Base-by-base conservation (phyloP, 2,329 filamentous ascomycete genomes). In the Aspergillus fumigatus region DNA sequence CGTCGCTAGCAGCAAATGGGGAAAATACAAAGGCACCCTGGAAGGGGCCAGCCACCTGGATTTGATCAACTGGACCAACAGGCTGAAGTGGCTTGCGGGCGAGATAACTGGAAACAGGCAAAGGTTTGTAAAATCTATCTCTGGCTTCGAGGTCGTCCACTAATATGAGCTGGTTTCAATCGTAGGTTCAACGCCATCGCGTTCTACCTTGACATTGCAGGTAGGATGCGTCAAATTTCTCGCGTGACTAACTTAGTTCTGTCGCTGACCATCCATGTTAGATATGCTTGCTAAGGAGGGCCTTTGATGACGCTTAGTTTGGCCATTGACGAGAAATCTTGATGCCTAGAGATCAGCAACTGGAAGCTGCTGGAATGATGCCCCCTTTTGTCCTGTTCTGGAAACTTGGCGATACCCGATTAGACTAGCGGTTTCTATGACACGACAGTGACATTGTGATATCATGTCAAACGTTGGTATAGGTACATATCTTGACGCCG, bases 201-300 rank as follows among this genome's bases (percentile, higher is more conserved):
- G 75, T 77, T 89, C 77, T 79, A 83, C 82, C 66, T 85, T 79
- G 77, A 91, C 59, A 85, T 87, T 60, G 87, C 78, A 73, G 87
- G 78, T 87, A 75, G 62, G 73, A 65, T 17, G 48, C 23, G 35
- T 29, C 17, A 23, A 45, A 8, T 25, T 14, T 50, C 40, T 10
- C 48, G 17, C 32, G 9, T 27, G n/a, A 43, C 23, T 21, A 40
- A 64, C 54, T 3, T 29, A n/a, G 23, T 45, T 40, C 45, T 54
- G 55, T 48, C 45, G 45, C 45, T 60, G 48, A 53, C 57, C 19
- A 32, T 17, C 53, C 9, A 35, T 52, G 38, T 52, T 59, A 70
- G 75, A 89, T 65, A 90, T 89, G 87, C 74, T 90, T 51, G 85
- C 88, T 2, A 87, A 86, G 64, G 86, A 90, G 67, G 85, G 83